Conservation (phyloP, 768 basidiomycete species). For the Russula olivacea region DNA sequence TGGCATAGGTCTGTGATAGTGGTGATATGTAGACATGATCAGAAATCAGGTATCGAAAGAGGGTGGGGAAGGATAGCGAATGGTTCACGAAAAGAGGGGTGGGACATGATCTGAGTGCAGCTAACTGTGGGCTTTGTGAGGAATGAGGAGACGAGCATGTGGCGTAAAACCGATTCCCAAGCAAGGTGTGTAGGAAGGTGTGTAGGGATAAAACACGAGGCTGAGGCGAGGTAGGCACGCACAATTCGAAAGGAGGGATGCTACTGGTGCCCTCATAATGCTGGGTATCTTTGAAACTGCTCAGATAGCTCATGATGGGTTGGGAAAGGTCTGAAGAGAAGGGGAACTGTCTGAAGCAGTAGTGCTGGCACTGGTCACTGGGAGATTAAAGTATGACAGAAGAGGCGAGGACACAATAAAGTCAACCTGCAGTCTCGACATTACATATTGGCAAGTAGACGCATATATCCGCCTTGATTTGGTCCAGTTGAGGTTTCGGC, state of each 20-base stretch:
- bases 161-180: background rate
- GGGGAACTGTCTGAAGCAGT: background rate
- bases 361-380: background rate
- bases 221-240: constrained; percentile 18
- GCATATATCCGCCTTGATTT: background rate
- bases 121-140: background rate
- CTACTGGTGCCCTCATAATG: constrained; percentile 21
- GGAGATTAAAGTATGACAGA: background rate
- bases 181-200: background rate
- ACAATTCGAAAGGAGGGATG: constrained; percentile 24
- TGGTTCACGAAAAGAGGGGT: background rate
- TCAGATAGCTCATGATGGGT: constrained; percentile 17
- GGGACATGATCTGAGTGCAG: background rate
- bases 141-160: constrained; percentile 3
- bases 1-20: constrained; percentile 50
- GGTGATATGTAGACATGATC: constrained; percentile 49
- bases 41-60: constrained; percentile 12
- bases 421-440: background rate
- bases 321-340: background rate
- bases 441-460: background rate
- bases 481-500: background rate
- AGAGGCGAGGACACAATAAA: background rate
- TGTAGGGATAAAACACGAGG: constrained; percentile 17
- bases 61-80: background rate
- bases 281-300: constrained; percentile 15